phyloP scores from a whole-genome alignment of 176 grass and related monocot genomes.

The Ensete glaucum region DNA sequence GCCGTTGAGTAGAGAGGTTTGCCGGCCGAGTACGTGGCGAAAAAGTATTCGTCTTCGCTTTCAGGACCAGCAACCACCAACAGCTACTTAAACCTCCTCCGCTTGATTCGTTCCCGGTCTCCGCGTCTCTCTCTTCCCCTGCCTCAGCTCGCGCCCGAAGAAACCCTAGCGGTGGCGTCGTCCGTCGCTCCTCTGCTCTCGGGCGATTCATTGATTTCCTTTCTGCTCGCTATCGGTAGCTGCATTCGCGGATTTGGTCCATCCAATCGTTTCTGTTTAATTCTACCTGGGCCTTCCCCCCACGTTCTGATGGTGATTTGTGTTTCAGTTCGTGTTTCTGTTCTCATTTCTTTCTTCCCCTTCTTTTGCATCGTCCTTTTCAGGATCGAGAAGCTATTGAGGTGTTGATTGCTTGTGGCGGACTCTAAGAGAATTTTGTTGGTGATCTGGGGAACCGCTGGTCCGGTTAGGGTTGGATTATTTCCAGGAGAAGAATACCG shows the following conservation, averaged over 20 bases:
- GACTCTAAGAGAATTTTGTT: not conserved
- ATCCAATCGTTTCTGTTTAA: not conserved
- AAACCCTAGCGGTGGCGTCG: not conserved
- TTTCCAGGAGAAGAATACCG: conserved; percentile 50
- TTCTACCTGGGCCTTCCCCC: not conserved
- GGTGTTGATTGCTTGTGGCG: not conserved
- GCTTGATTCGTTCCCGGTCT: not conserved
- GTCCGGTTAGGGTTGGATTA: conserved; percentile 73
- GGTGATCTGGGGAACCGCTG: conserved; percentile 23
- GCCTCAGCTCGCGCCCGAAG: not conserved
- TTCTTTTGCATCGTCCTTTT: not conserved
- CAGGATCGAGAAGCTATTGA: not conserved
- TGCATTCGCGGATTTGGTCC: not conserved
- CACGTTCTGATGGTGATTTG: not conserved
- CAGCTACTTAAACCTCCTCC: not conserved
- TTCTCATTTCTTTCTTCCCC: not conserved
- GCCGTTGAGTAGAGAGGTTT: too few relatives aligned
- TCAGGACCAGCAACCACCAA: too few relatives aligned
- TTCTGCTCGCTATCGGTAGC: not conserved
- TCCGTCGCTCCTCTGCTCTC: not conserved
- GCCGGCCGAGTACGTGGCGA: too few relatives aligned
- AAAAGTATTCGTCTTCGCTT: too few relatives aligned
- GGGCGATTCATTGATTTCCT: not conserved
- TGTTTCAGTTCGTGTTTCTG: not conserved
- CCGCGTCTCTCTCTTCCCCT: not conserved